Evolutionary conservation across 2,329 filamentous ascomycete species (phyloP), one percentile per base, ranked within the genome.

Genomic region (Juglanconis sp.): DNA sequence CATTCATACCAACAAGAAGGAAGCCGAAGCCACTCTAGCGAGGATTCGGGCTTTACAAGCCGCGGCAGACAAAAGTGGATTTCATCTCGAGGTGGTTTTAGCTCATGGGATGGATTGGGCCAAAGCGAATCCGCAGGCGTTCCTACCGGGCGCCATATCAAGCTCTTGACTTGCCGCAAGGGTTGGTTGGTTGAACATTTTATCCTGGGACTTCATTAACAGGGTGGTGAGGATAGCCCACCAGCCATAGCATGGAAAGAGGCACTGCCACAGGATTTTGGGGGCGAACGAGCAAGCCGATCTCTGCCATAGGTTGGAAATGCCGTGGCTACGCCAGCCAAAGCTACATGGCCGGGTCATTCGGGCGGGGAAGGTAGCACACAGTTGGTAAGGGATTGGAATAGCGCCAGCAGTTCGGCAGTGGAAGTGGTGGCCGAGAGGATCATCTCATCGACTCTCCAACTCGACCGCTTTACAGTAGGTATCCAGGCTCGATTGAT

Each of bases 101-200:
- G 80, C 80, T 59, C 80, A 83, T 74, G 80, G 82, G 68, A 73
- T 70, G 54, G 73, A 59, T 2, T 83, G 80, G 80, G 75, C 72
- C 63, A 75, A 77, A 48, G 36, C 31, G 4, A 49, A 59, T 24
- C 50, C 56, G 6, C 40, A 36, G 15, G 59, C 59, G 2, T 61
- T 61, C 17, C 15, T 61, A 36, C 55, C 55, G n/a, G 59, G 59
- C 8, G 54, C 32, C 6, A 35, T 59, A 5, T 59, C 15, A 35
- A 11, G 6, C 13, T n/a, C 31, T 15, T 15, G 13, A 5, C 36
- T 3, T 2, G 5, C 31, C n/a, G 11, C 24, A 24, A 24, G 24
- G 24, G 24, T 24, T 24, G 24, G 24, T 24, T 24, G 24, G 24
- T 24, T 24, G 24, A 24, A 24, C 24, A 24, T 24, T 24, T 24